Evolutionary conservation across 2,329 filamentous ascomycete species (phyloP).

Genomic region (Neonectria ditissima): DNA sequence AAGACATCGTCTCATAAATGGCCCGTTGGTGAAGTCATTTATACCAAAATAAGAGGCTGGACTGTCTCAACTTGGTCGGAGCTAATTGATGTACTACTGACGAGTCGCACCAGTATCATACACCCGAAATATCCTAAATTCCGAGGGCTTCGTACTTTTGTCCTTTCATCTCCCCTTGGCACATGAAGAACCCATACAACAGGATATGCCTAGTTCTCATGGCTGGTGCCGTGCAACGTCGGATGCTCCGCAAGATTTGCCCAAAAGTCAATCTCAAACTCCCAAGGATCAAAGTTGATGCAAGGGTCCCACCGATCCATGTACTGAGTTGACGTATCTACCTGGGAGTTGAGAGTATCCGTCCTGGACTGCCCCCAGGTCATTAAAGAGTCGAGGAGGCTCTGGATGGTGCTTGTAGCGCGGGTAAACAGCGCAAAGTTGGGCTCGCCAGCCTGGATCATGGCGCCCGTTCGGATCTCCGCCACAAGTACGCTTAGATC

Average conservation of each 20-base stretch:
- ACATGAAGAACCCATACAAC: too few relatives aligned
- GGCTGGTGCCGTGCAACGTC: constrained; percentile 13
- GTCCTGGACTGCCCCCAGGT: constrained; percentile 4
- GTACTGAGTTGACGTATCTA: not conserved
- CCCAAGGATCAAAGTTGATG: constrained; percentile 29
- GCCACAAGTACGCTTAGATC: constrained; percentile 31
- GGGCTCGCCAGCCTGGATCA: constrained; percentile 30
- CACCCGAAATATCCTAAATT: too few relatives aligned
- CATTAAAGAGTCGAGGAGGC: constrained; percentile 26
- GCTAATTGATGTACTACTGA: too few relatives aligned
- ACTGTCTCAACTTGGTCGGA: too few relatives aligned
- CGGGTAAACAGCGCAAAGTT: constrained; percentile 34
- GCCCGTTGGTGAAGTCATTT: too few relatives aligned
- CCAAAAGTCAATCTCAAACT: constrained; percentile 38
- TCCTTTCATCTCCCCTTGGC: too few relatives aligned
- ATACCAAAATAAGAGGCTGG: too few relatives aligned
- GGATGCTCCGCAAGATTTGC: constrained; percentile 35
- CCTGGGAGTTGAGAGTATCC: not conserved
- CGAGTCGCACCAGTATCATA: too few relatives aligned
- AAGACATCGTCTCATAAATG: too few relatives aligned
- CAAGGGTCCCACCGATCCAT: constrained; percentile 26
- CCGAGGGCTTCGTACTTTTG: too few relatives aligned
- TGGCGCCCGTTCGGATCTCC: constrained; percentile 25
- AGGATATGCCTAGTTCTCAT: not conserved
- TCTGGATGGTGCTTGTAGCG: constrained; percentile 32